Conservation (phyloP, 1,284 basidiomycete genomes). For the Ceratobasidium sp. region DNA sequence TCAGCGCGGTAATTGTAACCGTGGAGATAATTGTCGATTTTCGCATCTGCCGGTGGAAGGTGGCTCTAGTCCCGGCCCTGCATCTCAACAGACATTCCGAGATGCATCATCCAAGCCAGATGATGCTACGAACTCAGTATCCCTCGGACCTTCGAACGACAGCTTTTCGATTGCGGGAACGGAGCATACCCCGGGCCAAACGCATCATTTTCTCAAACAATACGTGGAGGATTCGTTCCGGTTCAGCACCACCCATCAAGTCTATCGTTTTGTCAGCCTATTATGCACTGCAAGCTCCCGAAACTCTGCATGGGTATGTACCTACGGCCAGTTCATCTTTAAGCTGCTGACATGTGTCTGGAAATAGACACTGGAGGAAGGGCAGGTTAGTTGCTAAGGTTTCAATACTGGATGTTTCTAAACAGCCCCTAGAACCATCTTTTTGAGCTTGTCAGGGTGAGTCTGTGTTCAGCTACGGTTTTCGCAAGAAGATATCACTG, state of each 20-base stretch:
- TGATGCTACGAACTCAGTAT: background rate
- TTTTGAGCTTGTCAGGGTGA: slow-evolving; percentile 61
- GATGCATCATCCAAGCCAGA: slow-evolving; percentile 1
- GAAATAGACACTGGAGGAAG: slow-evolving; percentile 65
- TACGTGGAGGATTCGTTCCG: slow-evolving; percentile 63
- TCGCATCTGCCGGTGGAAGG: background rate
- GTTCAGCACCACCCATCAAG: slow-evolving; percentile 60
- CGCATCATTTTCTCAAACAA: slow-evolving; percentile 64
- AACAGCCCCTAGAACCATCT: slow-evolving; percentile 60
- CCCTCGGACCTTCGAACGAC: slow-evolving; percentile 23
- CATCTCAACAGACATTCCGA: slow-evolving; percentile 6
- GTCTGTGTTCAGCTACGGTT: slow-evolving; percentile 43
- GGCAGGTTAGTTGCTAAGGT: slow-evolving; percentile 61
- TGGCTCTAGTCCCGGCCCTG: background rate
- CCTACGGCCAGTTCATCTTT: too few relatives aligned
- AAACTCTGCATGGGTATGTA: slow-evolving; percentile 68
- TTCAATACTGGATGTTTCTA: slow-evolving; percentile 36
- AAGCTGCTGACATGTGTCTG: slow-evolving; percentile 12
- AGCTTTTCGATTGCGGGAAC: slow-evolving; percentile 15
- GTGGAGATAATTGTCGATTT: background rate
- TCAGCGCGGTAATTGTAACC: slow-evolving; percentile 8
- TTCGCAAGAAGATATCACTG: background rate
- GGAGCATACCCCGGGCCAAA: slow-evolving; percentile 63
- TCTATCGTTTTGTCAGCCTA: slow-evolving; percentile 66
- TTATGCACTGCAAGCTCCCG: slow-evolving; percentile 64